phyloP scores from a whole-genome alignment of 1,284 basidiomycete species.

The Leccinum cinnamomeum region DNA sequence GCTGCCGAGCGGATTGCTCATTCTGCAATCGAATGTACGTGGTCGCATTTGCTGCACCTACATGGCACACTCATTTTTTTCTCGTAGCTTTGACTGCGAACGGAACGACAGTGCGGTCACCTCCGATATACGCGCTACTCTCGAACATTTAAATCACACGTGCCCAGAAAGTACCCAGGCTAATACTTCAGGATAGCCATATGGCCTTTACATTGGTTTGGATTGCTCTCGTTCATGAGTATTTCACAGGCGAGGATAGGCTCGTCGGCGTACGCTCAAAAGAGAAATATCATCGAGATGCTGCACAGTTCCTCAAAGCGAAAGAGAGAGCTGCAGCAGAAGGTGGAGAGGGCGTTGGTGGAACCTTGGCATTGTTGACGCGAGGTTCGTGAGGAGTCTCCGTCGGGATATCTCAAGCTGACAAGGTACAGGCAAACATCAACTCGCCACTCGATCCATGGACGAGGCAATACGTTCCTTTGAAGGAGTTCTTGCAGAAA shows the following conservation, averaged over 20 bases:
- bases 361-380: conserved; percentile 62
- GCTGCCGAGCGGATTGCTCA: conserved; percentile 69
- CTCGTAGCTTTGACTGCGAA: conserved; percentile 54
- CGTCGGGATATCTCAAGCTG: conserved; percentile 7
- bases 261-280: conserved; percentile 62
- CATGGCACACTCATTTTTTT: conserved; percentile 1
- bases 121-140: conserved; percentile 74
- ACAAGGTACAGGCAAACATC: conserved; percentile 62
- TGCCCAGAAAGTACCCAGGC: conserved; percentile 80
- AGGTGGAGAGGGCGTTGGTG: conserved; percentile 49
- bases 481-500: conserved; percentile 75
- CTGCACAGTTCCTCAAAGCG: conserved; percentile 68
- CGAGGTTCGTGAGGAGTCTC: conserved; percentile 47
- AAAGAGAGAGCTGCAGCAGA: conserved; percentile 57
- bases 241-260: conserved; percentile 64
- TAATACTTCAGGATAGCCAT: conserved; percentile 73
- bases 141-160: conserved; percentile 82
- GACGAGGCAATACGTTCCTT: conserved; percentile 80
- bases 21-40: conserved; percentile 64
- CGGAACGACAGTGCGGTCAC: conserved; percentile 46
- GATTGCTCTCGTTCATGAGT: conserved; percentile 8
- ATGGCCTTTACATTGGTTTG: conserved; percentile 29
- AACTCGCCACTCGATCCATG: conserved; percentile 77
- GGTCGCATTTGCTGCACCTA: not conserved
- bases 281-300: conserved; percentile 67